Percentiles rank a stretch among this genome's conserved stretches.
phyloP scores from a whole-genome alignment of 441 rosid species.

The Sinapis alba region DNA sequence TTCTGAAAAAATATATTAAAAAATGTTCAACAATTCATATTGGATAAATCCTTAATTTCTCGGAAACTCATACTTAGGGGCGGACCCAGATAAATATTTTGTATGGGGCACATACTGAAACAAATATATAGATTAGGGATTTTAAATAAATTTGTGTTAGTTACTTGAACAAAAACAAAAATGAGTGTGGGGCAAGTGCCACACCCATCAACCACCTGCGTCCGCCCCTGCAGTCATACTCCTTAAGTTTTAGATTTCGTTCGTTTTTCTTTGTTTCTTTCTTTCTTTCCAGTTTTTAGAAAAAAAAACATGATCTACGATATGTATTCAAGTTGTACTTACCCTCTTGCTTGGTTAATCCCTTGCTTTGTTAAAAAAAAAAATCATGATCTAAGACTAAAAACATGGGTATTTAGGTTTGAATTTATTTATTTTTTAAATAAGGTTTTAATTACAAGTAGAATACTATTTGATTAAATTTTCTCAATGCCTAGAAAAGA shows the following conservation, averaged over 20 bases:
- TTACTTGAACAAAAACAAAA: too few relatives aligned
- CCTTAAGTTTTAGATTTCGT: background rate
- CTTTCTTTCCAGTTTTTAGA: background rate
- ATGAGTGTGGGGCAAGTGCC: too few relatives aligned
- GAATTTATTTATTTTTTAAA: too few relatives aligned
- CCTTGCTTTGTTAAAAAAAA: background rate
- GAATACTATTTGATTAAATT: background rate
- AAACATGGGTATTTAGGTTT: too few relatives aligned
- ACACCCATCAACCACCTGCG: too few relatives aligned
- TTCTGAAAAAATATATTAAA: background rate
- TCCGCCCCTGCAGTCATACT: too few relatives aligned
- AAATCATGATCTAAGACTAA: background rate
- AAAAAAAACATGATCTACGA: background rate
- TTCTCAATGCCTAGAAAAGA: slow-evolving; percentile 9
- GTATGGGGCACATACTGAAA: too few relatives aligned
- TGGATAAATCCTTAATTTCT: background rate
- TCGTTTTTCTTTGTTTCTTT: background rate
- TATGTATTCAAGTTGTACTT: background rate
- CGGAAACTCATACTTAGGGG: background rate
- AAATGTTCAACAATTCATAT: background rate
- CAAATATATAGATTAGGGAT: too few relatives aligned
- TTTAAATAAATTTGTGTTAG: too few relatives aligned
- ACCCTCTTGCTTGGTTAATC: background rate
- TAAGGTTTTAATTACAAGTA: background rate
- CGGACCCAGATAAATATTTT: too few relatives aligned